Base-by-base conservation (phyloP, 2,329 filamentous ascomycete genomes). In the Cladosporium sp. region DNA sequence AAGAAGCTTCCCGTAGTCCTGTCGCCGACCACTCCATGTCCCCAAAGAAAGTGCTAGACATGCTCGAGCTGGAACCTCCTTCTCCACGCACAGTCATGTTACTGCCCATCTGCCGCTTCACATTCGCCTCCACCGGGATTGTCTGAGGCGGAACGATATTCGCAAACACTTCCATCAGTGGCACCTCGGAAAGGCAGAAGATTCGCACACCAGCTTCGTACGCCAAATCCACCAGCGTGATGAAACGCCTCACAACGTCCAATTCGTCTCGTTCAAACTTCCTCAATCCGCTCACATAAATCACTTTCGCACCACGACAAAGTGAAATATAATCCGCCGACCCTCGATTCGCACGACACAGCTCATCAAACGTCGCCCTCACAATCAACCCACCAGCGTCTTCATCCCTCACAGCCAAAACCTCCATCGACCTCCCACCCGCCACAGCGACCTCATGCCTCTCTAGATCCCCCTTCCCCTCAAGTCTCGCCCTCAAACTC, bases 321-420 rank as follows among this genome's bases (percentile, higher is more conserved):
- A 93, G 86, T 0, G 90, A 92, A 75, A 92, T 89, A 76, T 92
- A 93, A 78, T 93, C 91, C 52, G 91, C 90, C 0, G 91, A 90
- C 0, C 91, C 91, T 47, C 92, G 87, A 4, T 82, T 81, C 11
- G 76, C 77, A 66, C 83, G 83, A 60, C 90, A 91, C 1, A 93
- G 83, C 21, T 88, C 83, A 12, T 80, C 72, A 71, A 93, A 93
- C 8, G 85, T 83, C 32, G 83, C 89, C 11, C 41, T 62, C 47
- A 41, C 38, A 49, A 34, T 5, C 47, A 52, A 34, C n/a, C n/a
- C 59, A 15, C 47, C 38, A 24, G 12, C 28, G 4, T 62, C 44
- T 11, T 18, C 21, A 15, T 52, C 28, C 28, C 26, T 14, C n/a
- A 3, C 28, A 10, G 30, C 47, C 38, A 28, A 49, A 24, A 62